These are phyloP conservation scores for Cantharellus anzutake DNA, from an alignment of 768 basidiomycete genomes.

Conservation along the genomic window DNA sequence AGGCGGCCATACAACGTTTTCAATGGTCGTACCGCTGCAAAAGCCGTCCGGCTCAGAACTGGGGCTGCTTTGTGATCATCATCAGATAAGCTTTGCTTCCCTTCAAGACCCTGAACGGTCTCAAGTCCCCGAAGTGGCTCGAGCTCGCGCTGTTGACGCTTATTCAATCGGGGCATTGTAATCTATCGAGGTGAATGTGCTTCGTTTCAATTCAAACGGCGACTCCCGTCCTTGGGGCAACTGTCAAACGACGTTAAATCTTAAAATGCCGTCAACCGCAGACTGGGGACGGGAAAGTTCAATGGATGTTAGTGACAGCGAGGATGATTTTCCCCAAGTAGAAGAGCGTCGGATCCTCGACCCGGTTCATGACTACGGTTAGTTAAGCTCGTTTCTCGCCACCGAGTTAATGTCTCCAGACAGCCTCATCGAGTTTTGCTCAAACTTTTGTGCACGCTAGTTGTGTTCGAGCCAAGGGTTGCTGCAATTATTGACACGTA, in stretches of 20 bases:
- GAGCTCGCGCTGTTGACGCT: slow-evolving; percentile 69
- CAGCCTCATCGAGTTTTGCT: not conserved
- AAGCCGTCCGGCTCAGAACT: not conserved
- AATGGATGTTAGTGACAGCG: not conserved
- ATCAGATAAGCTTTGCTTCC: too few species aligned
- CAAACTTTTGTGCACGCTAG: not conserved
- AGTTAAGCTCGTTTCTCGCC: not conserved
- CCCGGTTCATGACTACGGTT: slow-evolving; percentile 5
- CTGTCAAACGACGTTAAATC: too few species aligned
- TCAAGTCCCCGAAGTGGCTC: slow-evolving; percentile 19
- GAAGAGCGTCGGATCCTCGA: slow-evolving; percentile 1
- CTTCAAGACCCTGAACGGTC: too few species aligned
- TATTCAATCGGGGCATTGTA: slow-evolving; percentile 28
- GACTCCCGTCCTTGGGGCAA: too few species aligned
- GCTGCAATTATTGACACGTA: slow-evolving; percentile 7
- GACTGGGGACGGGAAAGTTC: too few species aligned
- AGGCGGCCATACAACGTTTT: too few species aligned
- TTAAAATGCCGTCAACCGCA: too few species aligned
- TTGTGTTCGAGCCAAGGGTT: not conserved
- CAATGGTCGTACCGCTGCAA: not conserved
- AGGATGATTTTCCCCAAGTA: not conserved
- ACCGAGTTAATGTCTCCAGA: not conserved
- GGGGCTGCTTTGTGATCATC: too few species aligned
- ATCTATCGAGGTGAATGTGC: not conserved
- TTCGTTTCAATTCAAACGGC: not conserved